These are phyloP conservation scores for Melanogaster broomeanus DNA, from an alignment of 768 basidiomycete genomes.

Conservation along the genomic window DNA sequence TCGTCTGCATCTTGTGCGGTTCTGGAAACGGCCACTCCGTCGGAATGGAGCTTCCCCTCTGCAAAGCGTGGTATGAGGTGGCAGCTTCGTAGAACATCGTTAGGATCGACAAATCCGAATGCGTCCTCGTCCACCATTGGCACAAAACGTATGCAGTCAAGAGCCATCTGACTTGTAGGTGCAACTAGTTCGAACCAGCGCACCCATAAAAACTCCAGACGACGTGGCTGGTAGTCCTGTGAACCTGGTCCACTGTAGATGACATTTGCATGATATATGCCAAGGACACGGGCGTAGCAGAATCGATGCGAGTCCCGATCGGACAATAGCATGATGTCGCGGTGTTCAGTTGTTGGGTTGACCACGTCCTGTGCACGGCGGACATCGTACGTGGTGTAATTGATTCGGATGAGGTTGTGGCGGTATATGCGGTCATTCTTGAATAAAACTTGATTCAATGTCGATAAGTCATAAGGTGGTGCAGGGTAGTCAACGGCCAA, in stretches of 20 bases:
- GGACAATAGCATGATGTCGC: constrained; percentile 40
- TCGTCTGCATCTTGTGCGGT: constrained; percentile 5
- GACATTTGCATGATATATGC: constrained; percentile 14
- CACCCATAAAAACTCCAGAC: constrained; percentile 3
- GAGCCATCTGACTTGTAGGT: neutral
- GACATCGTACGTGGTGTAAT: constrained; percentile 47
- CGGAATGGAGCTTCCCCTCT: constrained; percentile 7
- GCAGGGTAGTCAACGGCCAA: neutral
- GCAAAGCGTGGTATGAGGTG: constrained; percentile 38
- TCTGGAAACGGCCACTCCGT: constrained; percentile 1
- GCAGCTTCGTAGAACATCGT: constrained; percentile 23
- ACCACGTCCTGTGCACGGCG: constrained; percentile 40
- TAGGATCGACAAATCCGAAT: constrained; percentile 39
- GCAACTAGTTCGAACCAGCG: neutral
- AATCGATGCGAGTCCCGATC: too few relatives aligned
- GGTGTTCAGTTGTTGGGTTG: constrained; percentile 33
- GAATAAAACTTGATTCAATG: constrained; percentile 25
- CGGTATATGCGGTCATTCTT: constrained; percentile 31
- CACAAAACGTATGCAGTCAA: constrained; percentile 6
- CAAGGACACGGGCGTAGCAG: constrained; percentile 16
- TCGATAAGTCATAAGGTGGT: neutral
- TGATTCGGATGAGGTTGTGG: constrained; percentile 34
- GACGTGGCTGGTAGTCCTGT: neutral
- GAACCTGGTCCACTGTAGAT: neutral
- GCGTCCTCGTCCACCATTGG: constrained; percentile 9